Base-by-base conservation (phyloP, 202 grass and related monocot species). In the Bolboschoenoplectus hybrid region DNA sequence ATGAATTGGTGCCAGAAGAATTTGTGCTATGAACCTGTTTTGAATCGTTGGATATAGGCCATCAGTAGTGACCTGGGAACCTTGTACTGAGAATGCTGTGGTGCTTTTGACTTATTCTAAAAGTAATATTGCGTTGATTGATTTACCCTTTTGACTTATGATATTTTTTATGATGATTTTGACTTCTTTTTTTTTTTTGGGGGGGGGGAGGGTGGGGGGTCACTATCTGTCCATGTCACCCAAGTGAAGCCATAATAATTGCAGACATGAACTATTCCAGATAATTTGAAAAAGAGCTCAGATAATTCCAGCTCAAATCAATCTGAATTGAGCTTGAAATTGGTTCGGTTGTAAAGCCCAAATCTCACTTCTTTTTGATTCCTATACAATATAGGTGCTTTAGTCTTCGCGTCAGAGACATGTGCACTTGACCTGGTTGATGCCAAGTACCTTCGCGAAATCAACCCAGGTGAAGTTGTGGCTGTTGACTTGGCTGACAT, bases 371-470 rank as follows among this genome's bases (percentile, higher is more conserved):
- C 38, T 80, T 80, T 80, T 3, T 80, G 1, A 80, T 80, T 80
- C 36, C 36, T 56, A 58, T 32, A 57, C 40, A 58, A 45, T 20
- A 50, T 43, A 84, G 82, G 88, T 44, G 89, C 93, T 60, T 14
- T 99, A 63, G 93, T 92, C 34, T 99, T 99, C 85, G 87, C 97
- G 9, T 99, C 97, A 0, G 97, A 99, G 86, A 99, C 93, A 74
- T 94, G 92, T 82, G 97, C 92, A 45, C 88, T 99, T 9, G 97
- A 99, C 89, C 90, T 99, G 70, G 93, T 94, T 73, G 91, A 94
- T 80, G 97, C 97, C 20, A 19, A 85, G 43, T 97, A 94, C 56
- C 82, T 91, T 51, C 91, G 92, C 7, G 93, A 99, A 91, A 91
- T 99, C 52, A 87, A 81, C 82, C 97, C 97, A 0, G 93, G 93